Evolutionary conservation across 2,329 filamentous ascomycete genomes (phyloP).

Genomic region (Colletotrichum lentis): DNA sequence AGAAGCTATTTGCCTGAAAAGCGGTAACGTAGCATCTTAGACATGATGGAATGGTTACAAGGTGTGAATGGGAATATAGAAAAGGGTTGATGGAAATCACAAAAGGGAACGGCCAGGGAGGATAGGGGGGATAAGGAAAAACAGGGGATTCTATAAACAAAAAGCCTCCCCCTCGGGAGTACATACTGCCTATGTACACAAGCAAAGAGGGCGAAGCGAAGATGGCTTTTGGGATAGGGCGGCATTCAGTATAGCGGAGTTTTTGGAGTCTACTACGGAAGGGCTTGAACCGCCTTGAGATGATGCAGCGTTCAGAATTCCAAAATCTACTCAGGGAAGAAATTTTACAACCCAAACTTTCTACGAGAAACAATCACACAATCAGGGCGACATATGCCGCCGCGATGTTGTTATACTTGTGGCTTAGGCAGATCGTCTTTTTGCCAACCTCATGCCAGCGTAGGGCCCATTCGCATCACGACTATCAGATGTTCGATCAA

Average conservation of each 20-base stretch:
- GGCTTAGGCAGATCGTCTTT: neutral
- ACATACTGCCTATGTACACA: slow-evolving; percentile 15
- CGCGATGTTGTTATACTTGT: no score
- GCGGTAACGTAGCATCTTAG: slow-evolving; percentile 5
- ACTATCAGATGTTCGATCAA: no score
- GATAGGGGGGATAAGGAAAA: slow-evolving; percentile 15
- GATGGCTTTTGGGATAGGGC: slow-evolving; percentile 17
- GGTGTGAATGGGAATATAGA: slow-evolving; percentile 4
- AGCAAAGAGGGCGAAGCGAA: slow-evolving; percentile 17
- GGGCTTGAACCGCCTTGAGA: slow-evolving; percentile 15
- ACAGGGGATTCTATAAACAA: slow-evolving; percentile 5
- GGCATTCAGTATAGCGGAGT: slow-evolving; percentile 33
- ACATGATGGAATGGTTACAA: slow-evolving; percentile 24
- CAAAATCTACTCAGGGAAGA: slow-evolving; percentile 15
- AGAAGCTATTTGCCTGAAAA: slow-evolving; percentile 93
- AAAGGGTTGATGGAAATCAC: slow-evolving; percentile 16
- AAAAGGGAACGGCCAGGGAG: slow-evolving; percentile 13
- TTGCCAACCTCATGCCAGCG: neutral
- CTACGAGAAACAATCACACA: neutral
- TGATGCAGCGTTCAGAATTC: slow-evolving; percentile 35
- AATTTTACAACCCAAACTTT: neutral
- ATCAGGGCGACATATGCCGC: neutral
- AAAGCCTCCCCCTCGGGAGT: slow-evolving; percentile 9
- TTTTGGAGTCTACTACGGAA: slow-evolving; percentile 29
- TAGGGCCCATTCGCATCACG: no score